Percentiles rank a stretch among this genome's conserved stretches.
These are phyloP conservation scores for Eucalyptus cloeziana DNA, from an alignment of 345 rosid species.

Conservation along the genomic window DNA sequence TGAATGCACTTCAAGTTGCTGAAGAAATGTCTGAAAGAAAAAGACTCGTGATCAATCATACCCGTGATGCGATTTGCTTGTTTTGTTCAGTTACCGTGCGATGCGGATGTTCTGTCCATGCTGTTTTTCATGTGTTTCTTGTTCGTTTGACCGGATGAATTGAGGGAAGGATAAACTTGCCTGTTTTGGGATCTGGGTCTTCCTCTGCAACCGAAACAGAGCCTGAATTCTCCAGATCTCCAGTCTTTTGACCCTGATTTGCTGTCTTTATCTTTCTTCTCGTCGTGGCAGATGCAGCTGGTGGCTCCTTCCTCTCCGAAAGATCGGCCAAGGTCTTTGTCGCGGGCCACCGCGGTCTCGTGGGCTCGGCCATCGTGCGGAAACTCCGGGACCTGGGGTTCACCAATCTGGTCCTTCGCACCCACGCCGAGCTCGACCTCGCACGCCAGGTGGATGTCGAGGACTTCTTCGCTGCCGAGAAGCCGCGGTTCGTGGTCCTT, in stretches of 20 bases:
- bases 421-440: slow-evolving; percentile 83
- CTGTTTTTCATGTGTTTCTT: not conserved
- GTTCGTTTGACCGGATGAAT: not conserved
- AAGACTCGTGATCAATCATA: not conserved
- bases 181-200: not conserved
- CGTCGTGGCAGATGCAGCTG: not conserved
- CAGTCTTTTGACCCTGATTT: not conserved
- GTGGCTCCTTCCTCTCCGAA: slow-evolving; percentile 36
- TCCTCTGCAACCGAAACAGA: not conserved
- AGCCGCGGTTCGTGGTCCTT: slow-evolving; percentile 59
- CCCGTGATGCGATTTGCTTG: not conserved
- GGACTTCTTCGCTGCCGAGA: slow-evolving; percentile 52
- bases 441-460: slow-evolving; percentile 75
- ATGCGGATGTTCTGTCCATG: not conserved
- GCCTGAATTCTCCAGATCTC: not conserved
- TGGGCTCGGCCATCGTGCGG: slow-evolving; percentile 85
- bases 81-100: not conserved
- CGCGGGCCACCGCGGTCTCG: slow-evolving; percentile 93
- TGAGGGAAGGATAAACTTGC: not conserved
- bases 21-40: not conserved
- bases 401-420: slow-evolving; percentile 50
- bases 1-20: not conserved
- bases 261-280: not conserved
- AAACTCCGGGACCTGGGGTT: slow-evolving; percentile 50
- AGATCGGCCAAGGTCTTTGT: slow-evolving; percentile 82